Percentiles rank a stretch among this genome's conserved stretches.
Conservation (phyloP, 306 rosid genomes). For the Cicer chorassanicum region DNA sequence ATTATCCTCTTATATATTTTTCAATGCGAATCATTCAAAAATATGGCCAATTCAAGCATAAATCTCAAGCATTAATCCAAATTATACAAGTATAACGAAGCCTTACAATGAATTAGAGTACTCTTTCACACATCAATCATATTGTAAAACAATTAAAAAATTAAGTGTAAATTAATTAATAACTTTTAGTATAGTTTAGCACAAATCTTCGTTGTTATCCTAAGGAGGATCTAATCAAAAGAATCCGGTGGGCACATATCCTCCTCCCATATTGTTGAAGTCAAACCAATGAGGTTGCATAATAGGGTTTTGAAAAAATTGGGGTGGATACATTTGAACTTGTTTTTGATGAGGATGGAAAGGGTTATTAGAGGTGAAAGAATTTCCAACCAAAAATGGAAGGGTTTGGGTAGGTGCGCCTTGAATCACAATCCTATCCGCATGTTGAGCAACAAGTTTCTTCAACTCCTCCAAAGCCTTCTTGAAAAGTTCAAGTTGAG, state of each 20-base stretch:
- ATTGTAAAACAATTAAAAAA: no score
- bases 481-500: background rate
- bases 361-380: background rate
- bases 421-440: background rate
- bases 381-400: background rate
- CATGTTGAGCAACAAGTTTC: background rate
- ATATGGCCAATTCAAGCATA: no score
- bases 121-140: no score
- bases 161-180: background rate
- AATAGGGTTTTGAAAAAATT: background rate
- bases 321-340: no score
- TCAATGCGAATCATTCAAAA: no score
- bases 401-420: background rate
- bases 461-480: background rate
- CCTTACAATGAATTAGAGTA: no score
- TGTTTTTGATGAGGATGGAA: background rate
- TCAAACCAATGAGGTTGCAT: background rate
- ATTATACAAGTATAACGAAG: no score
- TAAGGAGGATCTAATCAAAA: background rate
- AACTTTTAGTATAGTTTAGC: background rate
- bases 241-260: background rate
- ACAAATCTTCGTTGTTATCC: background rate
- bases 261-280: slow-evolving; percentile 29
- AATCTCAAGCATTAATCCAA: no score
- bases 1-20: no score